phyloP scores from a whole-genome alignment of 1,284 basidiomycete genomes.

The Ustilago tritici region DNA sequence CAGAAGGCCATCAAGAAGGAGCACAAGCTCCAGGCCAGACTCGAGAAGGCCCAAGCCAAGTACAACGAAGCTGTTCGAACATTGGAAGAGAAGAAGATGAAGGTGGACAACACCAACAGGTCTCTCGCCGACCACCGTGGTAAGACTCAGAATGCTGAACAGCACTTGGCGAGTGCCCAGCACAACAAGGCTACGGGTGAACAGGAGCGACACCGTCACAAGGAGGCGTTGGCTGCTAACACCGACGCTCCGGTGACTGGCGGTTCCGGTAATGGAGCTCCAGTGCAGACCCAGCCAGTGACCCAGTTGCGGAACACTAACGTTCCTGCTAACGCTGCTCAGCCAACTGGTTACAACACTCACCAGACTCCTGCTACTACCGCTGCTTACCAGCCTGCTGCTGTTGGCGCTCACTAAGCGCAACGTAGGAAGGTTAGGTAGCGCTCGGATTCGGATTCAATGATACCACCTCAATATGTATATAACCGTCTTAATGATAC shows the following conservation, averaged over 20 bases:
- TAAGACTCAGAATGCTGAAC: conserved; percentile 27
- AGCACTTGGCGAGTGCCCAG: conserved; percentile 34
- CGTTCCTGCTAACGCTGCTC: conserved; percentile 10
- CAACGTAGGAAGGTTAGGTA: not conserved
- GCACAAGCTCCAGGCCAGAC: conserved; percentile 43
- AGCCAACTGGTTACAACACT: conserved; percentile 4
- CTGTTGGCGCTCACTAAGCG: conserved; percentile 29
- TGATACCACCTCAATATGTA: not conserved
- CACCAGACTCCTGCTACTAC: conserved; percentile 10
- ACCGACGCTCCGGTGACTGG: not conserved
- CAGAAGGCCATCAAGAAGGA: conserved; percentile 45
- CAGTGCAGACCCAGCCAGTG: conserved; percentile 10
- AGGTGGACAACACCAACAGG: conserved; percentile 33
- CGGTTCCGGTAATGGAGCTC: not conserved
- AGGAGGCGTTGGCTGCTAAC: conserved; percentile 21
- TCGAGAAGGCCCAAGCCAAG: conserved; percentile 43
- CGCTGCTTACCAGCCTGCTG: conserved; percentile 17
- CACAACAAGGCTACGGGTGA: conserved; percentile 32
- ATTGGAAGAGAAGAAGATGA: conserved; percentile 50
- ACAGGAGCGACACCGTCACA: conserved; percentile 30
- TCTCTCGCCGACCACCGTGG: conserved; percentile 25
- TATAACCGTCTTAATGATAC: conserved; percentile 9
- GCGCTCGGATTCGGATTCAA: not conserved
- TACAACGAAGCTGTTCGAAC: conserved; percentile 37
- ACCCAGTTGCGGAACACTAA: conserved; percentile 9